phyloP scores from a whole-genome alignment of 1,139 yeast species.

The Kodamaea suecica region DNA sequence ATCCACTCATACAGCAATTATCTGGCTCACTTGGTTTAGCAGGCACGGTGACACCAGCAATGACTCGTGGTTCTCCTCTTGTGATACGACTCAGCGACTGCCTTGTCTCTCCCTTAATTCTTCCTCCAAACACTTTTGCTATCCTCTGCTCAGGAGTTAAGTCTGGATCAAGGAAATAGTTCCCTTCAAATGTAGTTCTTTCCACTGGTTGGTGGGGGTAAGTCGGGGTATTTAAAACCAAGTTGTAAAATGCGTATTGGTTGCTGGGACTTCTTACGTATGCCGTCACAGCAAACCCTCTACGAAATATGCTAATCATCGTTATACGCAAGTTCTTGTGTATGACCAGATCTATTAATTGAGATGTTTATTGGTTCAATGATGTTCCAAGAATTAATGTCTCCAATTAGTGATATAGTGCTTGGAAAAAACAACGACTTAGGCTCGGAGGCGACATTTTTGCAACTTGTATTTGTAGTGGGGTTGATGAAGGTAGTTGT shows the following conservation, averaged over 20 bases:
- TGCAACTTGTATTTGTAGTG: too few relatives aligned
- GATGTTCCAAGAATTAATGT: too few relatives aligned
- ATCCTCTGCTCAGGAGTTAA: constrained; percentile 50
- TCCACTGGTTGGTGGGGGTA: neutral
- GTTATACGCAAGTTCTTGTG: neutral
- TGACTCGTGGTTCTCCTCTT: constrained; percentile 39
- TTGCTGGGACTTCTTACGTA: constrained; percentile 3
- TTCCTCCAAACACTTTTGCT: constrained; percentile 53
- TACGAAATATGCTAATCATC: neutral
- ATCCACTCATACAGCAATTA: constrained; percentile 97
- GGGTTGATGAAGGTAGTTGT: too few relatives aligned
- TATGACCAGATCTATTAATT: too few relatives aligned
- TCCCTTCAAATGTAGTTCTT: constrained; percentile 43
- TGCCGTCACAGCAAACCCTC: neutral
- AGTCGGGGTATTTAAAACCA: constrained; percentile 33
- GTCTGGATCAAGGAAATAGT: constrained; percentile 29
- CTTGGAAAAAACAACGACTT: too few relatives aligned
- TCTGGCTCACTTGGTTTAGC: constrained; percentile 84
- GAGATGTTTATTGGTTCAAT: neutral
- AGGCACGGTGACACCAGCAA: constrained; percentile 79
- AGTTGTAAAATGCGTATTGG: constrained; percentile 37
- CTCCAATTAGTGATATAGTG: too few relatives aligned
- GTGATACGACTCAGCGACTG: constrained; percentile 48
- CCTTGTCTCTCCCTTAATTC: constrained; percentile 54
- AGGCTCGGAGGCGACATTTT: too few relatives aligned